Conservation (phyloP, 1,139 yeast genomes). For the Hyphopichia wangnamkhiaoensis region DNA sequence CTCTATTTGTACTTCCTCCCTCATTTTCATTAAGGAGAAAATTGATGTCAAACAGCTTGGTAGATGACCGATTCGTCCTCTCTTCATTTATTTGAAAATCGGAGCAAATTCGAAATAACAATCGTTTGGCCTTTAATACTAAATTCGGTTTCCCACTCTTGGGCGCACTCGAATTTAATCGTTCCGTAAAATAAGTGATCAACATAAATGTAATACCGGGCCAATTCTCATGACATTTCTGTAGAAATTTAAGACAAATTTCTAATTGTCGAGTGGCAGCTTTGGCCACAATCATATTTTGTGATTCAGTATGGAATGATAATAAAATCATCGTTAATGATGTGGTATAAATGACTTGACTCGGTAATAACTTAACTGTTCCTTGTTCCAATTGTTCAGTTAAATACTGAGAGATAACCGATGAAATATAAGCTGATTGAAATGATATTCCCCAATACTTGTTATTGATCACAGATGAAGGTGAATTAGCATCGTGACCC, state of each 20-base stretch:
- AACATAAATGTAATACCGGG: slow-evolving; percentile 14
- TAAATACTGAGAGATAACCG: slow-evolving; percentile 10
- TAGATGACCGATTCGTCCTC: slow-evolving; percentile 6
- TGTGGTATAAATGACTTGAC: slow-evolving; percentile 12
- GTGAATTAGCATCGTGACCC: slow-evolving; percentile 1
- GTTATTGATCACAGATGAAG: neutral
- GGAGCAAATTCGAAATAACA: slow-evolving; percentile 11
- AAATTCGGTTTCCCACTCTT: slow-evolving; percentile 3
- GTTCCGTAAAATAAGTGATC: slow-evolving; percentile 11
- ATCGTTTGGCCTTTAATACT: slow-evolving; percentile 8
- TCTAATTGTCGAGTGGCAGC: slow-evolving; percentile 13
- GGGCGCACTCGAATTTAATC: slow-evolving; percentile 3
- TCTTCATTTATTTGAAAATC: slow-evolving; percentile 9
- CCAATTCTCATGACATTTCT: slow-evolving; percentile 13
- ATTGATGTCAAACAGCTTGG: slow-evolving; percentile 14
- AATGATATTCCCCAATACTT: slow-evolving; percentile 14
- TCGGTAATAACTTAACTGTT: slow-evolving; percentile 8
- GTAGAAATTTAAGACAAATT: slow-evolving; percentile 12
- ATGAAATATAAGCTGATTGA: slow-evolving; percentile 12
- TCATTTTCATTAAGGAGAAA: slow-evolving; percentile 11
- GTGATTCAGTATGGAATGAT: slow-evolving; percentile 15
- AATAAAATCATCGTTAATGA: slow-evolving; percentile 14
- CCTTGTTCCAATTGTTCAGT: slow-evolving; percentile 6
- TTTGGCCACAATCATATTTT: slow-evolving; percentile 13
- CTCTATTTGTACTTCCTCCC: neutral